These are phyloP conservation scores for Hapsidospora chrysogenum DNA, from an alignment of 495 filamentous ascomycete genomes.

Conservation along the genomic window DNA sequence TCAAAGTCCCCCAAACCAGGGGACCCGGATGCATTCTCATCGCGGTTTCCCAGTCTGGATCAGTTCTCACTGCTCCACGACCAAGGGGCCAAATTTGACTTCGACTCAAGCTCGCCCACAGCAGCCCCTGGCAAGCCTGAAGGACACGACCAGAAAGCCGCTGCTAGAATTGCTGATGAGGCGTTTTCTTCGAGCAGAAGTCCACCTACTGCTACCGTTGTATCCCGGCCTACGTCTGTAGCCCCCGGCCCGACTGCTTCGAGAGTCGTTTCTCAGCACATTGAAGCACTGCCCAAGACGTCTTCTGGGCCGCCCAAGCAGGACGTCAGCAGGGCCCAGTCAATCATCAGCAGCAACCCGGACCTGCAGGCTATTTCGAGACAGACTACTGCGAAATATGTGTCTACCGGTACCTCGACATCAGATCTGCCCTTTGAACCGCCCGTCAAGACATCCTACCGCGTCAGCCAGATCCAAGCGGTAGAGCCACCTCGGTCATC, in stretches of 20 bases:
- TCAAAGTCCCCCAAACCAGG: conserved; percentile 27
- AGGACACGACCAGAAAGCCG: conserved; percentile 58
- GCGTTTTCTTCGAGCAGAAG: conserved; percentile 43
- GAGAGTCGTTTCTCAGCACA: conserved; percentile 8
- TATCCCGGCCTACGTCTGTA: conserved; percentile 2
- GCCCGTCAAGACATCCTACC: neutral
- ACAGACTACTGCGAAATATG: conserved; percentile 32
- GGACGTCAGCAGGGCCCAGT: conserved; percentile 31
- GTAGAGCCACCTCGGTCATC: neutral
- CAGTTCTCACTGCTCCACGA: conserved; percentile 87
- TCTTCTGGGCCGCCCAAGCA: conserved; percentile 21
- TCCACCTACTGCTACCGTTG: conserved; percentile 11
- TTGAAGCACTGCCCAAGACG: conserved; percentile 6
- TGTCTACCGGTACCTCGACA: conserved; percentile 93
- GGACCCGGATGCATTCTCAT: conserved; percentile 61
- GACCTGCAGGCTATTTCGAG: conserved; percentile 34
- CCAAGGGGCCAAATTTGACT: conserved; percentile 75
- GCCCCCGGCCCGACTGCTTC: conserved; percentile 5
- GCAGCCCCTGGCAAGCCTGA: conserved; percentile 37
- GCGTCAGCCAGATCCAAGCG: neutral
- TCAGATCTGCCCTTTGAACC: conserved; percentile 3
- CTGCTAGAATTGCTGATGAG: conserved; percentile 75
- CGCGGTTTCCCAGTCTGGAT: conserved; percentile 78
- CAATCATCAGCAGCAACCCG: conserved; percentile 35
- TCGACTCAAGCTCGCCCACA: conserved; percentile 38